phyloP scores from a whole-genome alignment of 169 alveolate genomes.

The Plasmodium malariae region DNA sequence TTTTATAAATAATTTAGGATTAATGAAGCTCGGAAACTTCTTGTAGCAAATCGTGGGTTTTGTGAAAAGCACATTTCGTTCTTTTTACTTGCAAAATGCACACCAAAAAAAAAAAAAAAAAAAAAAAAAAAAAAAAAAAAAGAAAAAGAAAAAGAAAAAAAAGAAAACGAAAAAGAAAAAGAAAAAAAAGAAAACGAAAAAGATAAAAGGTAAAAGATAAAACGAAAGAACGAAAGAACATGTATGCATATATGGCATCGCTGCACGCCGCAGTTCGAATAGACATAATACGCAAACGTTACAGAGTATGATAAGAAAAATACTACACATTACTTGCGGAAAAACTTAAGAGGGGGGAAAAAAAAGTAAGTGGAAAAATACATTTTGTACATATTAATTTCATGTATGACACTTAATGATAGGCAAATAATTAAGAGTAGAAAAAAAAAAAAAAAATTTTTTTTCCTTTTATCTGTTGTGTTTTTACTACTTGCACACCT shows the following conservation, averaged over 20 bases:
- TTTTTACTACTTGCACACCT: background rate
- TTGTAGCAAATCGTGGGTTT: too few relatives aligned
- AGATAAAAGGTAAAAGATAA: too few relatives aligned
- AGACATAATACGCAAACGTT: background rate
- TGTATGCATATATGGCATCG: too few relatives aligned
- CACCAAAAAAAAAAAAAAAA: too few relatives aligned
- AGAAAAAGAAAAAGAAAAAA: background rate
- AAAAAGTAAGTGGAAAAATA: constrained; percentile 39
- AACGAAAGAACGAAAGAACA: too few relatives aligned
- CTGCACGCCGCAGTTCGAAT: background rate
- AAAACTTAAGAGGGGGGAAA: constrained; percentile 57
- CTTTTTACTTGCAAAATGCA: background rate
- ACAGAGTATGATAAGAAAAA: background rate
- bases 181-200: background rate
- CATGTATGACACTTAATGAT: constrained; percentile 26
- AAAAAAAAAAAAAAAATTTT: constrained; percentile 3
- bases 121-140: background rate
- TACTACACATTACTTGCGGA: constrained; percentile 14
- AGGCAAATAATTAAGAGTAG: constrained; percentile 9
- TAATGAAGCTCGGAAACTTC: too few relatives aligned
- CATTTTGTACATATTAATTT: constrained; percentile 30
- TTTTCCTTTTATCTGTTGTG: background rate
- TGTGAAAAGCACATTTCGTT: too few relatives aligned
- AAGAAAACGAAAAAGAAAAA: background rate
- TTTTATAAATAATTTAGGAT: too few relatives aligned